Evolutionary conservation across 169 alveolate species (phyloP).

Genomic region (Eimeria tenella): DNA sequence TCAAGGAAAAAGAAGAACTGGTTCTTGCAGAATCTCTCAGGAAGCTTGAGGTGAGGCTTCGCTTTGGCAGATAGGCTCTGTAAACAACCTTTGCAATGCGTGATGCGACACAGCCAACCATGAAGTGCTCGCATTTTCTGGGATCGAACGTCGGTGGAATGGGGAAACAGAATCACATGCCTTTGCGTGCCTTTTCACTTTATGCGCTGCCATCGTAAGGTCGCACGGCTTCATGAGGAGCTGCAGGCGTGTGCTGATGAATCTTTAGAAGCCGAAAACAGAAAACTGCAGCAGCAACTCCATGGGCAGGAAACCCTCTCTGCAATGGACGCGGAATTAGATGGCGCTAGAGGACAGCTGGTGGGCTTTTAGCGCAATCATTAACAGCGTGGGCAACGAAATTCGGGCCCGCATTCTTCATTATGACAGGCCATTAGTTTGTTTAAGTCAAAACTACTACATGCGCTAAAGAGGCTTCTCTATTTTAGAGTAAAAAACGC

Average conservation of each 20-base stretch:
- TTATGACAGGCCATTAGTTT: too few species aligned
- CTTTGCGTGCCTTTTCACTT: neutral
- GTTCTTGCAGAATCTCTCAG: constrained; percentile 93
- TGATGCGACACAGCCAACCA: too few species aligned
- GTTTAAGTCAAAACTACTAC: too few species aligned
- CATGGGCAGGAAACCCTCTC: constrained; percentile 92
- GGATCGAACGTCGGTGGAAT: too few species aligned
- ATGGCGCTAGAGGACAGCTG: constrained; percentile 89
- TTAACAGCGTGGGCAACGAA: too few species aligned
- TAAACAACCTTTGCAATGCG: too few species aligned
- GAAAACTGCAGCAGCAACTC: constrained; percentile 91
- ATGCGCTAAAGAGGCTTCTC: too few species aligned
- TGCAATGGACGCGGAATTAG: constrained; percentile 93
- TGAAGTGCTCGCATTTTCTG: too few species aligned
- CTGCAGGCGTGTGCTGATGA: constrained; percentile 91
- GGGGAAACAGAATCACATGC: neutral
- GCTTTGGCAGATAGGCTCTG: neutral
- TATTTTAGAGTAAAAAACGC: neutral
- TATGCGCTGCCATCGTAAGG: constrained; percentile 79
- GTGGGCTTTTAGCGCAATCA: neutral
- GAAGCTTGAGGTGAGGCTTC: constrained; percentile 87
- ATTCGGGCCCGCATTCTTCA: too few species aligned
- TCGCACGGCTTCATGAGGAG: constrained; percentile 90
- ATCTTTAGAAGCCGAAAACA: constrained; percentile 90
- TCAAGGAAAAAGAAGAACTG: constrained; percentile 92